Base-by-base conservation (phyloP, 2,329 filamentous ascomycete species). In the Fusarium floridanum region DNA sequence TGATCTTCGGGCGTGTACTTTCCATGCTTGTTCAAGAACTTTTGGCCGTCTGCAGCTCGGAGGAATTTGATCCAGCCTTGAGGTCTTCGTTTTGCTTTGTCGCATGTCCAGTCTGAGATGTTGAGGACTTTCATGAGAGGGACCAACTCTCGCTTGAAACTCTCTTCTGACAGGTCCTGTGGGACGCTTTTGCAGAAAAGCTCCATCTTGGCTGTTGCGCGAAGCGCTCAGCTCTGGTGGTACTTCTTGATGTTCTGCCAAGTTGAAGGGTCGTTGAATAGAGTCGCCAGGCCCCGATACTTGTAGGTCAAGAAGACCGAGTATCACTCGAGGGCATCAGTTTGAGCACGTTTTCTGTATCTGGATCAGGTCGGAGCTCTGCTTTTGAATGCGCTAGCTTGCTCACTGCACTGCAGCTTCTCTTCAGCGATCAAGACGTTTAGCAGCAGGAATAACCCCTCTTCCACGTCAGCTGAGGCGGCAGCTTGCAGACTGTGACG, bases 61-160 rank as follows among this genome's bases (percentile, higher is more conserved):
- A 86, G 81, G 61, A 90, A 90, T 0, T 82, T 84, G 55, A 89
- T 70, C 61, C 80, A 83, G 4, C 82, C 88, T 20, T 79, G 75
- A 0, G 43, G 50, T 22, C 79, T 84, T 4, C 77, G 76, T 3
- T 76, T 78, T 1, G 81, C 77, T 68, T 88, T 89, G 1, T 86
- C 80, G 70, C 84, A 88, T 0, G 64, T 63, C 80, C 84, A 90
- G 8, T 85, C 80, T 1, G 68, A 32, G 57, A 90, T 87, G 2
- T 72, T 67, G 3, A 90, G 80, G 0, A 57, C 71, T 0, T 79
- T 75, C 78, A 89, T 83, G 32, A 83, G 78, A 0, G 85, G 83
- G 17, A 74, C 62, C 2, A 90, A 81, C 60, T 86, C 84, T 0
- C 64, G 75, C 12, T 74, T 77, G 11, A 90, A 77, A 8, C 73